Conservation (phyloP, 495 filamentous ascomycete genomes). For the Penicillium manginii region DNA sequence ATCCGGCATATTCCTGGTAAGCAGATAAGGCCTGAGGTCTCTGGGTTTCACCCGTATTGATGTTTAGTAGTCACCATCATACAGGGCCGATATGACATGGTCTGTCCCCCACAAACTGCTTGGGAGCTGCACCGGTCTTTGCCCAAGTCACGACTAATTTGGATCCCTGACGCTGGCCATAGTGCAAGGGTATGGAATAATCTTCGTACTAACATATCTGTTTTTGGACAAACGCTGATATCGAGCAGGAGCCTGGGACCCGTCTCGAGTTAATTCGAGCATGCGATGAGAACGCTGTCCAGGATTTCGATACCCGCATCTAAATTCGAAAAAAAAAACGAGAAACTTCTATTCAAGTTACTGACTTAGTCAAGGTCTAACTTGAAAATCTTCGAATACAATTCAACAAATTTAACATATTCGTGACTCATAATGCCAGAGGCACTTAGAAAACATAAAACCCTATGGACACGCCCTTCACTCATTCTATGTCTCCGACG, state of each 20-base stretch:
- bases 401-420: conserved; percentile 18
- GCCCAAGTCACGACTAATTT: conserved; percentile 38
- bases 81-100: conserved; percentile 49
- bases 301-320: conserved; percentile 1
- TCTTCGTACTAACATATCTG: not conserved
- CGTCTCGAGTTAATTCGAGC: conserved; percentile 17
- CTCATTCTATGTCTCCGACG: conserved; percentile 20
- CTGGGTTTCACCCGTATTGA: not conserved
- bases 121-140: conserved; percentile 46
- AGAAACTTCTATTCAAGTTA: not conserved
- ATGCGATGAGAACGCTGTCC: conserved; percentile 22
- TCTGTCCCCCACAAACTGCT: conserved; percentile 44
- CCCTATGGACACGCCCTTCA: conserved; percentile 9
- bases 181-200: conserved; percentile 23
- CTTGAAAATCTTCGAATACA: not conserved
- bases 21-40: not conserved
- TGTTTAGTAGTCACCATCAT: conserved; percentile 31
- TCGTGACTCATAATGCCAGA: conserved; percentile 36
- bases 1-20: conserved; percentile 46
- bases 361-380: no score
- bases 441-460: conserved; percentile 14
- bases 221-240: conserved; percentile 1
- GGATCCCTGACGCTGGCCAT: conserved; percentile 40
- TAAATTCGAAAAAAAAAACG: not conserved
- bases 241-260: conserved; percentile 22